Percentiles rank a stretch among this genome's conserved stretches.
Evolutionary conservation across 352 stramenopile species (phyloP).

Genomic region (Globisporangium sylvaticum): DNA sequence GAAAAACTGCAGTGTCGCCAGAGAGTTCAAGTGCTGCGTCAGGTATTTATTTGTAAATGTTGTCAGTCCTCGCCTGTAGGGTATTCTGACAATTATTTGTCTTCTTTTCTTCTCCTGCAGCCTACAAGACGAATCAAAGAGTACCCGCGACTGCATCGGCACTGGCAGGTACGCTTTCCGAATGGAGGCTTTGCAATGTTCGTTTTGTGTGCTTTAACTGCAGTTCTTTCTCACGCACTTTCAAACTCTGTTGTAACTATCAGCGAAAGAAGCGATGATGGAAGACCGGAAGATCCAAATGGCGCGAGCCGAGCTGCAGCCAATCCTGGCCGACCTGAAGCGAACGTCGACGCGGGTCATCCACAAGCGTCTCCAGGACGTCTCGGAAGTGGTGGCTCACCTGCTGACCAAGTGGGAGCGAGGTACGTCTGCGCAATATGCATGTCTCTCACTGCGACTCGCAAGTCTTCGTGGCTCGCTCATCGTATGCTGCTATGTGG

Average conservation of each 20-base stretch:
- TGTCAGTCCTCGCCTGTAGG: not conserved
- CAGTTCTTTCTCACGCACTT: not conserved
- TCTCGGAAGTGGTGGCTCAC: slow-evolving; percentile 70
- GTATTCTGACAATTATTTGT: not conserved
- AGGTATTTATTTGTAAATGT: not conserved
- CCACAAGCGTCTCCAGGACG: slow-evolving; percentile 71
- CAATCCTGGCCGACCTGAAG: slow-evolving; percentile 53
- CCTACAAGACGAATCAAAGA: not conserved
- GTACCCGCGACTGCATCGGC: not conserved
- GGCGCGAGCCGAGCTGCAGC: slow-evolving; percentile 51
- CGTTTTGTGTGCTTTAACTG: not conserved
- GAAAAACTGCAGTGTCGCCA: not conserved
- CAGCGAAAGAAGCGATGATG: slow-evolving; percentile 38
- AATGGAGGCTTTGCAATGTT: not conserved
- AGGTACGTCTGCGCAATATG: slow-evolving; percentile 21
- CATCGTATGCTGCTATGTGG: not conserved
- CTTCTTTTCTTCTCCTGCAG: not conserved
- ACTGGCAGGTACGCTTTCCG: not conserved
- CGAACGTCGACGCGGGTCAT: slow-evolving; percentile 59
- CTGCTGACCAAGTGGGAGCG: slow-evolving; percentile 68
- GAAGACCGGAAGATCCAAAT: slow-evolving; percentile 66
- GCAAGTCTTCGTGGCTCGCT: not conserved
- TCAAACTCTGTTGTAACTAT: not conserved
- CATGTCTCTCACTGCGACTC: not conserved
- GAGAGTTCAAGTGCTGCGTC: not conserved